phyloP scores from a whole-genome alignment of 768 basidiomycete species.

The Tricholoma saponaceum region DNA sequence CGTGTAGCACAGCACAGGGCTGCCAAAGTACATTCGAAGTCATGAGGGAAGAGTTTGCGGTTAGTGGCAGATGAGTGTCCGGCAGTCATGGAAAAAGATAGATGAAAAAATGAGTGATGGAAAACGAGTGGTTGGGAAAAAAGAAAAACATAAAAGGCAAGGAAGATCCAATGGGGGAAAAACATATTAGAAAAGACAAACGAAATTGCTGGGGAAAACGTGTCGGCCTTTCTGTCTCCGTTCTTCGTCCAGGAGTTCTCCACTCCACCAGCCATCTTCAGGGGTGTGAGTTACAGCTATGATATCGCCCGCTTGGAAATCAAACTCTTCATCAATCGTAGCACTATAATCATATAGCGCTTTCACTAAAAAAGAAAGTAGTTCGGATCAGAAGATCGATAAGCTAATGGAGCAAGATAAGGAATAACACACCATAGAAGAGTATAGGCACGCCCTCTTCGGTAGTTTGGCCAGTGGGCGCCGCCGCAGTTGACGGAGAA shows the following conservation, averaged over 20 bases:
- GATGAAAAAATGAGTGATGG: not conserved
- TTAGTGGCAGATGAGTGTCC: not conserved
- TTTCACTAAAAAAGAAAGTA: conserved; percentile 53
- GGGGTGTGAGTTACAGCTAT: conserved; percentile 94
- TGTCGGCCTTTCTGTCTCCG: conserved; percentile 67
- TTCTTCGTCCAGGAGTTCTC: conserved; percentile 75
- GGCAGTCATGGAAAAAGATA: not conserved
- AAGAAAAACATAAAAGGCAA: not conserved
- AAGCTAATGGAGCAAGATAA: not conserved
- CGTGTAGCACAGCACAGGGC: not conserved
- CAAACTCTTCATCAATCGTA: conserved; percentile 89
- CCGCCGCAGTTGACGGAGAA: conserved; percentile 36
- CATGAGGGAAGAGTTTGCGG: not conserved
- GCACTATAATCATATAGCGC: conserved; percentile 86
- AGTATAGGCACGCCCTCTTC: conserved; percentile 80
- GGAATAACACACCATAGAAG: conserved; percentile 72
- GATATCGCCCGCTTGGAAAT: conserved; percentile 92
- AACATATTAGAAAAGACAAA: conserved; percentile 60
- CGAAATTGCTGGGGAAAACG: conserved; percentile 89
- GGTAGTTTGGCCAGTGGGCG: conserved; percentile 73
- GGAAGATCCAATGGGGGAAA: not conserved
- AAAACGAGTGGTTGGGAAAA: not conserved
- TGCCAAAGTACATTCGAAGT: not conserved
- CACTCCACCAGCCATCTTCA: conserved; percentile 98
- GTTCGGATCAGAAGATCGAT: not conserved